These are phyloP conservation scores for Ustilago trichophora DNA, from an alignment of 1,284 basidiomycete genomes.

Conservation along the genomic window DNA sequence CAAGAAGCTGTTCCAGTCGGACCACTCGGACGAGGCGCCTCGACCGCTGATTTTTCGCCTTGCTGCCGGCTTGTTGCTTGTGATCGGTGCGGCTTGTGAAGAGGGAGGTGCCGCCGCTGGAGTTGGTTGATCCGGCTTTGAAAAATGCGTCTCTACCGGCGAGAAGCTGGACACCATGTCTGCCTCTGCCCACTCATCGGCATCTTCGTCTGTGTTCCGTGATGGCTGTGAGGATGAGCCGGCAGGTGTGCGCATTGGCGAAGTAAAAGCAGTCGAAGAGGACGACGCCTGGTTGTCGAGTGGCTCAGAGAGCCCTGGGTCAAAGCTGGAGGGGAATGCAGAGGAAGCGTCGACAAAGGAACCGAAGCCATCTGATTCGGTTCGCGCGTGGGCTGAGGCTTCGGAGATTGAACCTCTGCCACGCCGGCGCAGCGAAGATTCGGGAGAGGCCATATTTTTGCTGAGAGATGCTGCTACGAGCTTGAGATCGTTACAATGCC, in stretches of 20 bases:
- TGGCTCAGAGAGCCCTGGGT: conserved; percentile 19
- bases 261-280: conserved; percentile 11
- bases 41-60: conserved; percentile 20
- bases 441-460: conserved; percentile 34
- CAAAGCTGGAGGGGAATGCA: conserved; percentile 32
- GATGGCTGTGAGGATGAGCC: conserved; percentile 3
- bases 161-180: conserved; percentile 53
- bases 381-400: conserved; percentile 15
- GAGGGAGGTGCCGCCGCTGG: background rate
- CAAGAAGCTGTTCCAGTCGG: conserved; percentile 38
- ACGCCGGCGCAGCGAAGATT: conserved; percentile 35
- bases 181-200: conserved; percentile 46
- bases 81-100: background rate
- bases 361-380: conserved; percentile 43
- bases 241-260: conserved; percentile 9
- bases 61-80: conserved; percentile 1
- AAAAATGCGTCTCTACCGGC: conserved; percentile 18
- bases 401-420: conserved; percentile 38
- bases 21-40: conserved; percentile 38
- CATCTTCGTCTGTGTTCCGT: conserved; percentile 2
- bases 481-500: background rate
- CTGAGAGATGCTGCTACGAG: background rate
- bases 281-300: conserved; percentile 18
- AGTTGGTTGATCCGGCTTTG: background rate
- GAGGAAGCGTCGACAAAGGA: conserved; percentile 44